Percentiles rank a stretch among this genome's conserved stretches.
Evolutionary conservation across 495 filamentous ascomycete genomes (phyloP).

Genomic region (Chaetomium fimeti): DNA sequence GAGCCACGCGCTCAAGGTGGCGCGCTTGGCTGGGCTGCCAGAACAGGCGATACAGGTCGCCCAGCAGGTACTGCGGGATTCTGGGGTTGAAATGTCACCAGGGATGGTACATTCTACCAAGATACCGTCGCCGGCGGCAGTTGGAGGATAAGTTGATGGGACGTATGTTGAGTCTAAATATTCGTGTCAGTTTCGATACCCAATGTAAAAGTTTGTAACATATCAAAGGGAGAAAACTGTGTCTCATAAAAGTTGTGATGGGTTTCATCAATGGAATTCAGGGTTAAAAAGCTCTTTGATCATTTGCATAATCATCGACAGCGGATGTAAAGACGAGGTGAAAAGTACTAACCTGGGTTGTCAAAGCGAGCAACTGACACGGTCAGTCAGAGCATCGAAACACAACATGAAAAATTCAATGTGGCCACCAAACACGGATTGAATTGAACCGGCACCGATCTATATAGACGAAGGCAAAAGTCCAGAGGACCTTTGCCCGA

Average conservation of each 20-base stretch:
- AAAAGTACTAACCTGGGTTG: constrained; percentile 46
- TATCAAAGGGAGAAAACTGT: constrained; percentile 30
- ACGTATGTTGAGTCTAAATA: constrained; percentile 5
- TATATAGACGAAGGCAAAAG: constrained; percentile 44
- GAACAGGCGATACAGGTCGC: constrained; percentile 60
- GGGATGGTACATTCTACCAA: neutral
- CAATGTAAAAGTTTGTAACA: constrained; percentile 21
- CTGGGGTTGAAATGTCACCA: constrained; percentile 16
- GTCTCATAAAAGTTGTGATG: constrained; percentile 53
- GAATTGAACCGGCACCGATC: constrained; percentile 48
- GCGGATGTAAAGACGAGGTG: constrained; percentile 11
- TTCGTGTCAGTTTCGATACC: constrained; percentile 37
- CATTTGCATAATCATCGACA: constrained; percentile 54
- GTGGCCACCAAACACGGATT: constrained; percentile 36
- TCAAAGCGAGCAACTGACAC: neutral
- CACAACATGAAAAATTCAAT: neutral
- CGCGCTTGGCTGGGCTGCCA: constrained; percentile 76
- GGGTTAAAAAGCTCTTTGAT: constrained; percentile 59
- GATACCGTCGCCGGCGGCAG: neutral
- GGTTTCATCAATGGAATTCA: constrained; percentile 48
- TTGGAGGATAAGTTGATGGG: constrained; percentile 6
- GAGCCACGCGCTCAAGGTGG: constrained; percentile 91
- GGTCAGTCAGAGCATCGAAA: constrained; percentile 8
- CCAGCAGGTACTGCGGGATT: constrained; percentile 39
- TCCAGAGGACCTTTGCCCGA: constrained; percentile 38